A percentile compares a stretch with the other conserved stretches of the same genome.
These are phyloP conservation scores for Collybia sordida DNA, from an alignment of 768 basidiomycete species.

Conservation along the genomic window DNA sequence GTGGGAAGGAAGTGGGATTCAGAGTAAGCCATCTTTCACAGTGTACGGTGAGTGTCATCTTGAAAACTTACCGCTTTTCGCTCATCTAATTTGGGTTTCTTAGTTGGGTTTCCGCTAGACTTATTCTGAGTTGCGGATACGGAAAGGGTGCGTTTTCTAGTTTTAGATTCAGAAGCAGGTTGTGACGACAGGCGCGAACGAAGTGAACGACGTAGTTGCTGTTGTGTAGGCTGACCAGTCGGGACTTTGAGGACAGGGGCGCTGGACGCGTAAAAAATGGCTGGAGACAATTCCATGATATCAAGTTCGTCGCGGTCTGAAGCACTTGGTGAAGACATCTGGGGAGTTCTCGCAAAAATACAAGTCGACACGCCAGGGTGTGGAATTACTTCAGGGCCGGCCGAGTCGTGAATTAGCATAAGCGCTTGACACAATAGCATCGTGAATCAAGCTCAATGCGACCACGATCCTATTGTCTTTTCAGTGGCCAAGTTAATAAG, in stretches of 20 bases:
- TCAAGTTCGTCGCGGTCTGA: conserved; percentile 12
- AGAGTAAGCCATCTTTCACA: background rate
- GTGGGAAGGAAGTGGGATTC: background rate
- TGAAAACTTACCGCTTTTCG: conserved; percentile 37
- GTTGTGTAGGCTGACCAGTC: background rate
- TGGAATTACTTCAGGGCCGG: conserved; percentile 1
- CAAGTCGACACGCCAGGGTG: background rate
- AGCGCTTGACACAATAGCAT: background rate
- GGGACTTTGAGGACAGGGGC: conserved; percentile 1
- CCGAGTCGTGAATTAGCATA: background rate
- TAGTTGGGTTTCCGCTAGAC: conserved; percentile 23
- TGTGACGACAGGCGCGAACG: conserved; percentile 13
- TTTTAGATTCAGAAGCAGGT: background rate
- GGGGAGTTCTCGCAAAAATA: background rate
- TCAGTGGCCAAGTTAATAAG: no score
- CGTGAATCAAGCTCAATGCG: no score
- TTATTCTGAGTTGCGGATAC: conserved; percentile 6
- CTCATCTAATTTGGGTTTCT: conserved; percentile 27
- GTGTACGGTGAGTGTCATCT: background rate
- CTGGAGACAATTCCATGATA: background rate
- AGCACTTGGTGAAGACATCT: background rate
- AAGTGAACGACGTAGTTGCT: conserved; percentile 9
- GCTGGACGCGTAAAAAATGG: conserved; percentile 5
- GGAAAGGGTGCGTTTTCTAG: conserved; percentile 18
- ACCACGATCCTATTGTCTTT: no score